Conservation (phyloP, 2,329 filamentous ascomycete species). For the Lecanicillium sp. region DNA sequence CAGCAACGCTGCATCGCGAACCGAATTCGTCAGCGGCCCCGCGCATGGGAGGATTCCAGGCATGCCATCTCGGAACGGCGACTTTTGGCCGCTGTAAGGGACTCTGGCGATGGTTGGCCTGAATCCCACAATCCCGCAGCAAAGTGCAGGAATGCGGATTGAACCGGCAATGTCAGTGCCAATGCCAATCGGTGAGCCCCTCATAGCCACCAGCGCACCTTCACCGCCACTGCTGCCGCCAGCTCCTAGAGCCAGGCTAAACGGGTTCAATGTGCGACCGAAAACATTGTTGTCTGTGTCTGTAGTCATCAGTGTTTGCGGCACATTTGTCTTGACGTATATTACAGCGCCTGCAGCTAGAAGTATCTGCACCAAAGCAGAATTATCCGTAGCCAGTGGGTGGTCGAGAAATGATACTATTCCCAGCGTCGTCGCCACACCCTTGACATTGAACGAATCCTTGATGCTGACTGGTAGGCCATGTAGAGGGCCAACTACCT, state of each 20-base stretch:
- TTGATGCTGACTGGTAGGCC: conserved; percentile 23
- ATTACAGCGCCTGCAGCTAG: conserved; percentile 24
- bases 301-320: conserved; percentile 17
- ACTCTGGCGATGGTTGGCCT: conserved; percentile 52
- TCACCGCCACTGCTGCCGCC: conserved; percentile 60
- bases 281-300: conserved; percentile 43
- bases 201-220: conserved; percentile 50
- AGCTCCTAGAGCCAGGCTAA: conserved; percentile 48
- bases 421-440: conserved; percentile 21
- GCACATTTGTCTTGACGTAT: conserved; percentile 18
- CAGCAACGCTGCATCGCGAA: conserved; percentile 33
- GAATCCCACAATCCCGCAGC: conserved; percentile 50
- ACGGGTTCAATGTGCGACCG: conserved; percentile 52
- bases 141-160: conserved; percentile 45
- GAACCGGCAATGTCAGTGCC: conserved; percentile 55
- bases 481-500: conserved; percentile 17
- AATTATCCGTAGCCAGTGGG: conserved; percentile 17
- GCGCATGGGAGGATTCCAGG: conserved; percentile 31
- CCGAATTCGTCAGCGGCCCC: conserved; percentile 36
- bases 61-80: conserved; percentile 1
- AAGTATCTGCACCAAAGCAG: conserved; percentile 21
- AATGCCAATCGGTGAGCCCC: conserved; percentile 50
- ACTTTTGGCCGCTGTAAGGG: conserved; percentile 27
- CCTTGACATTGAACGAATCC: conserved; percentile 21
- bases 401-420: conserved; percentile 22